Percentiles rank a stretch among this genome's conserved stretches.
These are phyloP conservation scores for Metschnikowia anglica DNA, from an alignment of 805 yeast species.

Conservation along the genomic window DNA sequence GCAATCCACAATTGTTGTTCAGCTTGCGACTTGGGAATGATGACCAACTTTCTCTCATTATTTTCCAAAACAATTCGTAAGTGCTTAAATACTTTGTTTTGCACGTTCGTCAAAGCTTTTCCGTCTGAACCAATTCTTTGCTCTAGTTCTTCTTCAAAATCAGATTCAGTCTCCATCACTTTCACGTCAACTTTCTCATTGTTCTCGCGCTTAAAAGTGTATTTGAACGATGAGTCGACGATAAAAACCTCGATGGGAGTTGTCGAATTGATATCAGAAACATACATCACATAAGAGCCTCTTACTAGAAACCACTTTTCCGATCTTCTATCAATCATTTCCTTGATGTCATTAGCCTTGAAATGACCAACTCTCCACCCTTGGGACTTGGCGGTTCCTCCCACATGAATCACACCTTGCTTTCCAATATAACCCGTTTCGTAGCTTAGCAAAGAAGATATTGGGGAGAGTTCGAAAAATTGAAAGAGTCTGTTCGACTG, in stretches of 20 bases:
- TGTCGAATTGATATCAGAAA: conserved; percentile 81
- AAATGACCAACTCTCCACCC: conserved; percentile 97
- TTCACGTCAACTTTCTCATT: conserved; percentile 21
- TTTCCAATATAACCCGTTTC: conserved; percentile 83
- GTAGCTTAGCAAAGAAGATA: conserved; percentile 77
- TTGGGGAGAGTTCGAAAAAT: conserved; percentile 86
- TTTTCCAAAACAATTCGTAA: conserved; percentile 59
- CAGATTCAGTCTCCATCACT: conserved; percentile 41
- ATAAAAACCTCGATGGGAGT: conserved; percentile 88
- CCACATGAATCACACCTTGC: conserved; percentile 80
- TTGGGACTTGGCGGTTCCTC: conserved; percentile 80
- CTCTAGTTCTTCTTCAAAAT: conserved; percentile 43
- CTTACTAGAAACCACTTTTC: conserved; percentile 90
- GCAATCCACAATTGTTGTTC: conserved; percentile 73
- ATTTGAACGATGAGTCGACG: conserved; percentile 73
- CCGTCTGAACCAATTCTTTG: conserved; percentile 24
- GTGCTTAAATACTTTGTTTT: conserved; percentile 53
- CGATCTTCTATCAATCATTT: conserved; percentile 88
- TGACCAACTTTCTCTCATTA: conserved; percentile 72
- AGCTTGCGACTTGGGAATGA: conserved; percentile 64
- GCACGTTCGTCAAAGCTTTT: conserved; percentile 24
- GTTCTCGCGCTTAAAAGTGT: conserved; percentile 47
- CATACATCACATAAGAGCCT: conserved; percentile 80
- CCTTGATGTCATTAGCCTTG: conserved; percentile 70
- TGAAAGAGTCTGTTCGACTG: conserved; percentile 82